phyloP scores from a whole-genome alignment of 1,284 basidiomycete genomes.

The Naganishia cerealis region DNA sequence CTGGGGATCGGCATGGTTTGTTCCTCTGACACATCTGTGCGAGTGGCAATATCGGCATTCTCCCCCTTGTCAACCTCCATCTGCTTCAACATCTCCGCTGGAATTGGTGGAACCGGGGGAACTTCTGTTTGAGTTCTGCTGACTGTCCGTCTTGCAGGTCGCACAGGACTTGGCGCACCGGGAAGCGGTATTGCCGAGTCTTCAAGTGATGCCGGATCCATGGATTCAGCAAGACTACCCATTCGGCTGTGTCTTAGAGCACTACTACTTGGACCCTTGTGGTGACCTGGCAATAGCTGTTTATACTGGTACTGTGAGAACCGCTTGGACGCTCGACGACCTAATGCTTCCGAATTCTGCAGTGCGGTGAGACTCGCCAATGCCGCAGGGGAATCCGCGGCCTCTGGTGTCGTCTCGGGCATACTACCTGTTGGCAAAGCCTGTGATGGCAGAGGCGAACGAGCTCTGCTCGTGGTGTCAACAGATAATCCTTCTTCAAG shows the following conservation, averaged over 20 bases:
- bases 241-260: constrained; percentile 32
- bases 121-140: constrained; percentile 31
- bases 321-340: constrained; percentile 89
- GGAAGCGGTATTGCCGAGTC: not conserved
- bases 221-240: constrained; percentile 20
- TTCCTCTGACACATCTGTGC: not conserved
- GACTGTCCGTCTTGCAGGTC: constrained; percentile 45
- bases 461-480: constrained; percentile 14
- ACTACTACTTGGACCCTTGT: constrained; percentile 51
- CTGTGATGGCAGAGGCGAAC: not conserved
- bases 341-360: constrained; percentile 79
- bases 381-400: constrained; percentile 63
- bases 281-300: constrained; percentile 74
- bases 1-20: constrained; percentile 9
- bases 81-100: constrained; percentile 32
- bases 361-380: constrained; percentile 83
- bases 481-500: constrained; percentile 16
- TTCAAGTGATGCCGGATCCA: not conserved
- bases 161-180: constrained; percentile 40
- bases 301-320: constrained; percentile 95
- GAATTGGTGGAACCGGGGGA: constrained; percentile 48
- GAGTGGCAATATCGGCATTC: not conserved
- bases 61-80: not conserved
- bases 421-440: not conserved
- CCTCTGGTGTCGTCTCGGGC: constrained; percentile 47